Conservation (phyloP, 2,329 filamentous ascomycete species). For the Fusarium kyushuense region DNA sequence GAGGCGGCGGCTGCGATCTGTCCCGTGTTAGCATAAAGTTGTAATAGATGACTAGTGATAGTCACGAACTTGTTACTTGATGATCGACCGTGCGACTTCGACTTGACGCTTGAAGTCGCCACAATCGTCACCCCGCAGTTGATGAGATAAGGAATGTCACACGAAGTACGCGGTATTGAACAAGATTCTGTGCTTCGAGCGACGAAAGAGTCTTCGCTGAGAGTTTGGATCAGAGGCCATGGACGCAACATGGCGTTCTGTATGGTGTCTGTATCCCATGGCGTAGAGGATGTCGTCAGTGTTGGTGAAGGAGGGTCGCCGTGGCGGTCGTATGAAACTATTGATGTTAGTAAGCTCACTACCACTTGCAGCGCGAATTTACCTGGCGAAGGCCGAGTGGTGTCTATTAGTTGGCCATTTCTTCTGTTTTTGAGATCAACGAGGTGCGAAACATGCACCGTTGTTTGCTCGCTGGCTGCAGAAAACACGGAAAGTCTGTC, state of each 20-base stretch:
- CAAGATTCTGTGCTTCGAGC: conserved; percentile 37
- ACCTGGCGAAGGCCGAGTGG: conserved; percentile 5
- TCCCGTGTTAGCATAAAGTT: neutral
- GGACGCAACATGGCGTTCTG: conserved; percentile 14
- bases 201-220: conserved; percentile 34
- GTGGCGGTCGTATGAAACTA: neutral
- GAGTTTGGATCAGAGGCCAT: conserved; percentile 28
- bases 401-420: conserved; percentile 1
- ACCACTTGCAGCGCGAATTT: fast-evolving
- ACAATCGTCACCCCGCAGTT: conserved; percentile 36
- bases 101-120: conserved; percentile 18
- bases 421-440: conserved; percentile 1
- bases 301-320: conserved; percentile 1
- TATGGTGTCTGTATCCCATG: conserved; percentile 7
- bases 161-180: conserved; percentile 5
- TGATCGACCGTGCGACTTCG: conserved; percentile 1
- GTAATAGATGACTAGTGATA: fast-evolving
- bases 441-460: neutral
- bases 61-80: conserved; percentile 16
- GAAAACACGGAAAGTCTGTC: conserved; percentile 20
- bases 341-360: neutral
- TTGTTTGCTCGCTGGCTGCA: conserved; percentile 1
- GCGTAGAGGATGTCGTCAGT: neutral
- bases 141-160: conserved; percentile 14
- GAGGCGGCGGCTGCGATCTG: conserved; percentile 13